Conservation (phyloP, 495 filamentous ascomycete species). For the Xylaria curta region DNA sequence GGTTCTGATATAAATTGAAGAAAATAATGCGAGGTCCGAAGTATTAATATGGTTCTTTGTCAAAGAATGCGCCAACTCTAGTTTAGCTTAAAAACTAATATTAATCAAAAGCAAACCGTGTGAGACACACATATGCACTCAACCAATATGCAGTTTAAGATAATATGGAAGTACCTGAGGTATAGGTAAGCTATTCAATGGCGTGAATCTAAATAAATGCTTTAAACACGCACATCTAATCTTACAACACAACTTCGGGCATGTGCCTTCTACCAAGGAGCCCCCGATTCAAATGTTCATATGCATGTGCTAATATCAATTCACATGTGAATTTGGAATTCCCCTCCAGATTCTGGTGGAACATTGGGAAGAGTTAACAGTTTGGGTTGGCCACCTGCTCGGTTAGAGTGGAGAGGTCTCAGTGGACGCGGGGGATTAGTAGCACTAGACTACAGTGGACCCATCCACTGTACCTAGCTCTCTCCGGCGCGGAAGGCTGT, state of each 20-base stretch:
- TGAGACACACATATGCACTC: background rate
- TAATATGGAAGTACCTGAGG: background rate
- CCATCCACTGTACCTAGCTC: background rate
- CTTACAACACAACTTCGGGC: too few relatives aligned
- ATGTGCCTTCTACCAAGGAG: background rate
- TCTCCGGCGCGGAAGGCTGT: background rate
- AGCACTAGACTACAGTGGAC: background rate
- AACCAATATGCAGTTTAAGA: background rate
- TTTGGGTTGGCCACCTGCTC: slow-evolving; percentile 5
- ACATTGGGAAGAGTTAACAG: background rate
- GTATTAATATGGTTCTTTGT: background rate
- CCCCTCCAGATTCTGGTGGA: background rate
- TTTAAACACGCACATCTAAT: background rate
- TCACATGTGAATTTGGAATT: slow-evolving; percentile 19
- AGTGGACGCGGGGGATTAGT: slow-evolving; percentile 7
- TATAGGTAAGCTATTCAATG: too few relatives aligned
- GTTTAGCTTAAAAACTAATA: slow-evolving; percentile 18
- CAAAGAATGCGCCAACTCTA: background rate
- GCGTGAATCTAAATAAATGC: background rate
- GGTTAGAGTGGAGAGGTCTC: background rate
- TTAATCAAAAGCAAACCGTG: slow-evolving; percentile 16
- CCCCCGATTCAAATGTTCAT: background rate
- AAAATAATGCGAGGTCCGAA: background rate
- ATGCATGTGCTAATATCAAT: background rate
- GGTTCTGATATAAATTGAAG: background rate